phyloP scores from a whole-genome alignment of 257 asterid genomes.

The Fraxinus anomala region DNA sequence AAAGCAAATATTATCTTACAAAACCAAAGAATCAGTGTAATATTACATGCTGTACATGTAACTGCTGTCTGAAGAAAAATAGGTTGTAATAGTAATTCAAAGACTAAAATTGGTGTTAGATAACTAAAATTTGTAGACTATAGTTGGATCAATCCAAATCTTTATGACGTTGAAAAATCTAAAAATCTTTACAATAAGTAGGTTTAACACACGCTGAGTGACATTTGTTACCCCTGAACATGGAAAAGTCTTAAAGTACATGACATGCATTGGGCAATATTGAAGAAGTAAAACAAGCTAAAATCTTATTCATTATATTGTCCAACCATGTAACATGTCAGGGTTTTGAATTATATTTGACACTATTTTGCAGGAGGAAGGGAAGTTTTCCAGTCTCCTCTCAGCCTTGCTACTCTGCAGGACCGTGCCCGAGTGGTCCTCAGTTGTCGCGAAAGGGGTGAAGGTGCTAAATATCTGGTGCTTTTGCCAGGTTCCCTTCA shows the following conservation, averaged over 20 bases:
- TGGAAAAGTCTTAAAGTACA: neutral
- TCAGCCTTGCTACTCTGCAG: neutral
- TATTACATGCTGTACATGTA: too few species aligned
- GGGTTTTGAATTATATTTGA: neutral
- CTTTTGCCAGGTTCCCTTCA: slow-evolving; percentile 55
- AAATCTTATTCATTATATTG: neutral
- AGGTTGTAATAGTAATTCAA: too few species aligned
- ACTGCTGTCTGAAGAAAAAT: too few species aligned
- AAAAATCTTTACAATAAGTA: too few species aligned
- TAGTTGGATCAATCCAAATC: too few species aligned
- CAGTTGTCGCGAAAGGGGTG: slow-evolving; percentile 47
- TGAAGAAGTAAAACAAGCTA: neutral
- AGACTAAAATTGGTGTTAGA: too few species aligned
- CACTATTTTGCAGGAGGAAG: slow-evolving; percentile 37
- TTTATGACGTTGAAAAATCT: too few species aligned
- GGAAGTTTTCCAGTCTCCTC: slow-evolving; percentile 29
- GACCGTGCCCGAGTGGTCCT: slow-evolving; percentile 49
- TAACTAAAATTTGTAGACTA: too few species aligned
- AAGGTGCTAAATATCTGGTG: slow-evolving; percentile 41
- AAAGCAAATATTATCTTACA: neutral
- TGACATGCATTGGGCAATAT: neutral
- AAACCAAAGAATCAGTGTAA: too few species aligned
- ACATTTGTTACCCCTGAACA: neutral
- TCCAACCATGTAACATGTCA: neutral
- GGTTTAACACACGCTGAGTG: neutral